A percentile compares a stretch with the other conserved stretches of the same genome.
These are phyloP conservation scores for Aegilops sharonensis DNA, from an alignment of 176 grass and related monocot genomes.

Conservation along the genomic window DNA sequence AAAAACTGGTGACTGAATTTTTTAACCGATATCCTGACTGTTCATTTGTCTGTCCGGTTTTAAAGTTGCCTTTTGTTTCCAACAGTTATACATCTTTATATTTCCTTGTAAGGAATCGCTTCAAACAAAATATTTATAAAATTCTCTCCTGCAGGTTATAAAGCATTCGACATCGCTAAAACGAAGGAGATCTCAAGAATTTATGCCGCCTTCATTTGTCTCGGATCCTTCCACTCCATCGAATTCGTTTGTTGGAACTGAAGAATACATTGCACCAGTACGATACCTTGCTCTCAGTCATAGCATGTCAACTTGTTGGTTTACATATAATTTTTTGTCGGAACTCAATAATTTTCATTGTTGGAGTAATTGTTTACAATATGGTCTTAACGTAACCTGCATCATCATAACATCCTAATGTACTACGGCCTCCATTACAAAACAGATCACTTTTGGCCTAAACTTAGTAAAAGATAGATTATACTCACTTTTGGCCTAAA, in stretches of 20 bases:
- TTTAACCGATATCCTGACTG: not conserved
- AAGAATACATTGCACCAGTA: conserved; percentile 99
- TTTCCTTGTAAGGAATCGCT: not conserved
- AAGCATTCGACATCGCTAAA: conserved; percentile 63
- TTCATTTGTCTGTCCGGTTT: not conserved
- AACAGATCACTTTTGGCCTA: not conserved
- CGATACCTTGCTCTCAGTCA: conserved; percentile 14
- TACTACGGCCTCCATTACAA: not conserved
- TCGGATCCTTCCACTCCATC: conserved; percentile 87
- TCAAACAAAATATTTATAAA: conserved; percentile 10
- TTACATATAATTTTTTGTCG: not conserved
- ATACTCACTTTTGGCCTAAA: not conserved
- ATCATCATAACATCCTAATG: not conserved
- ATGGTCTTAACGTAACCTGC: conserved; percentile 13
- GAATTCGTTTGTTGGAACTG: conserved; percentile 99
- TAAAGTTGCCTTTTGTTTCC: not conserved
- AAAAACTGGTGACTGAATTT: not conserved
- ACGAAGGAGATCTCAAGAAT: conserved; percentile 72
- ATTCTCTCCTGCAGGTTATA: conserved; percentile 66
- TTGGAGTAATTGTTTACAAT: conserved; percentile 17
- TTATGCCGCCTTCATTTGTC: conserved; percentile 60
- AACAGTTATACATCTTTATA: not conserved
- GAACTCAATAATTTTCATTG: not conserved
- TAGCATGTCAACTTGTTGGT: conserved; percentile 5
- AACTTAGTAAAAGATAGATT: conserved; percentile 9